A percentile compares a stretch with the other conserved stretches of the same genome.
Conservation (phyloP, 2,329 filamentous ascomycete species). For the Lomentospora prolificans region DNA sequence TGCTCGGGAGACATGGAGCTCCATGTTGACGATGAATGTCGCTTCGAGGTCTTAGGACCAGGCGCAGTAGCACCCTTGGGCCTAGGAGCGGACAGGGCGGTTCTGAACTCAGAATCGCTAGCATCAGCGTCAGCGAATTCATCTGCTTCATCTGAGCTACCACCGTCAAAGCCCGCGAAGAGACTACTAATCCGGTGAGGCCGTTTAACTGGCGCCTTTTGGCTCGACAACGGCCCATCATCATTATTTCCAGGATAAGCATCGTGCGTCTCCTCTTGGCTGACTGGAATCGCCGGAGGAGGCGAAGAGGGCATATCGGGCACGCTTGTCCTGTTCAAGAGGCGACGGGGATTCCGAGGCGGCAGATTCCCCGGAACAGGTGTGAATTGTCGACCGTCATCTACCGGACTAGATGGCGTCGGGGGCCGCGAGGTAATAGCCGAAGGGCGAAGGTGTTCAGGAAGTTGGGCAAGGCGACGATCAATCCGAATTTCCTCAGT, state of each 20-base stretch:
- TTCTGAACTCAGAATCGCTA: conserved; percentile 59
- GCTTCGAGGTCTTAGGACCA: conserved; percentile 28
- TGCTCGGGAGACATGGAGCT: conserved; percentile 34
- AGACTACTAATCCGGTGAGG: conserved; percentile 72
- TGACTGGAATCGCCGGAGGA: conserved; percentile 19
- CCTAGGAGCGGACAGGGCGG: conserved; percentile 51
- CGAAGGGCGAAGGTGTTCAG: conserved; percentile 69
- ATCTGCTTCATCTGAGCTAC: conserved; percentile 56
- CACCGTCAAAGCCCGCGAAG: conserved; percentile 75
- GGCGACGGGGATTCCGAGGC: conserved; percentile 49
- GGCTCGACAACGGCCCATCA: conserved; percentile 58
- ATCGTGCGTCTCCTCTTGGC: conserved; percentile 42
- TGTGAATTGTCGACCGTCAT: conserved; percentile 34
- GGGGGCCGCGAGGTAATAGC: conserved; percentile 54
- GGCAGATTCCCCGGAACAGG: conserved; percentile 44
- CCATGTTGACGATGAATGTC: conserved; percentile 27
- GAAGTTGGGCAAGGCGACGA: conserved; percentile 62
- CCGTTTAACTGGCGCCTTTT: conserved; percentile 50
- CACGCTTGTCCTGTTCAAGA: conserved; percentile 35
- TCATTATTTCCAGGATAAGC: conserved; percentile 73
- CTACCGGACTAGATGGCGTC: conserved; percentile 36
- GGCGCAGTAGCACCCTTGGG: conserved; percentile 14
- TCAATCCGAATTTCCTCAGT: conserved; percentile 88
- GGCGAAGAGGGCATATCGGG: conserved; percentile 43
- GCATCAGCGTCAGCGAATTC: conserved; percentile 51